phyloP scores from a whole-genome alignment of 1,284 basidiomycete genomes.

The Cystobasidium pallidum region DNA sequence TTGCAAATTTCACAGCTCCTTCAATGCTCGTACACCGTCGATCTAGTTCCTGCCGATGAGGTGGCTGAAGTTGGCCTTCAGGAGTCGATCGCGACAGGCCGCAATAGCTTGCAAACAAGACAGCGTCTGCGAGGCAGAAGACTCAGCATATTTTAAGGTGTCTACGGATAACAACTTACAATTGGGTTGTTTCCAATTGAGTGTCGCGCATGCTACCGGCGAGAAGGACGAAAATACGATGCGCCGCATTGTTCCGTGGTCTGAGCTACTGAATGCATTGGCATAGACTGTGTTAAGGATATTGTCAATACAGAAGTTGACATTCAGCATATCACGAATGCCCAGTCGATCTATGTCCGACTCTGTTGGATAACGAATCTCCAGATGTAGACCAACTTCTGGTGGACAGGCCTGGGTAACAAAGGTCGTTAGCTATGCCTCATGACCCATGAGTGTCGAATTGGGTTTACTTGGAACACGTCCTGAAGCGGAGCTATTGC shows the following conservation, averaged over 20 bases:
- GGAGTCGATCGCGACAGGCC: slow-evolving; percentile 63
- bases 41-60: slow-evolving; percentile 60
- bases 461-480: slow-evolving; percentile 20
- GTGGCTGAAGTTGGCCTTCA: slow-evolving; percentile 55
- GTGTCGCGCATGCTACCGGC: slow-evolving; percentile 79
- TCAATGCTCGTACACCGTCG: slow-evolving; percentile 71
- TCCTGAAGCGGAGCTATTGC: slow-evolving; percentile 35
- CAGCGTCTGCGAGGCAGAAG: slow-evolving; percentile 70
- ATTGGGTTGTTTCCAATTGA: slow-evolving; percentile 99
- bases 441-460: background rate
- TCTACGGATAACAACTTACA: slow-evolving; percentile 63
- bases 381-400: slow-evolving; percentile 74
- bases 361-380: slow-evolving; percentile 67
- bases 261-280: slow-evolving; percentile 7
- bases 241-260: slow-evolving; percentile 42
- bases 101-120: slow-evolving; percentile 89
- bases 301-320: slow-evolving; percentile 79
- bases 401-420: slow-evolving; percentile 68
- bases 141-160: slow-evolving; percentile 4
- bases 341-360: slow-evolving; percentile 59
- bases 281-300: slow-evolving; percentile 76
- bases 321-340: slow-evolving; percentile 62
- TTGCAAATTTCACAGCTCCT: slow-evolving; percentile 92
- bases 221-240: slow-evolving; percentile 87
- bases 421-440: background rate